phyloP scores from a whole-genome alignment of 2,329 filamentous ascomycete species.

The Neonectria ditissima region DNA sequence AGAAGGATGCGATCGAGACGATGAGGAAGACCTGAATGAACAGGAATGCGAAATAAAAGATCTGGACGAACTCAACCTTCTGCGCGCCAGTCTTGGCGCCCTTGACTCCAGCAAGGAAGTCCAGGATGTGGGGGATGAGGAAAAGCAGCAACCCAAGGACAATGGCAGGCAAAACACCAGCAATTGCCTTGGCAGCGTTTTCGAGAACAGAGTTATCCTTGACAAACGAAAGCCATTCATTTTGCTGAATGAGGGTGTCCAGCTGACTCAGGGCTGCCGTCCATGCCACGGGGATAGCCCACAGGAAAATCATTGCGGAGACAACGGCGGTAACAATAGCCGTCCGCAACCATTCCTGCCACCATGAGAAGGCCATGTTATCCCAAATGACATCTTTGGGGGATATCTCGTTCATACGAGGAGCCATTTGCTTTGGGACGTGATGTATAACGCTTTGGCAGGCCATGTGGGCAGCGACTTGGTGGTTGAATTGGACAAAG shows the following conservation, averaged over 20 bases:
- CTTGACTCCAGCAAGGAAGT: slow-evolving; percentile 77
- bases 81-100: slow-evolving; percentile 87
- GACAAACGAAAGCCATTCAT: slow-evolving; percentile 79
- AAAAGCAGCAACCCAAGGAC: slow-evolving; percentile 82
- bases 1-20: slow-evolving; percentile 84
- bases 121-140: slow-evolving; percentile 84
- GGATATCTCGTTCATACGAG: slow-evolving; percentile 91
- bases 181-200: slow-evolving; percentile 72
- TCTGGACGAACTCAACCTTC: slow-evolving; percentile 85
- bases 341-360: slow-evolving; percentile 84
- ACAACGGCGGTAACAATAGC: slow-evolving; percentile 74
- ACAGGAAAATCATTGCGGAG: slow-evolving; percentile 82
- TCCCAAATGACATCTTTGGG: slow-evolving; percentile 96
- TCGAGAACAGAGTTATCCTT: slow-evolving; percentile 68
- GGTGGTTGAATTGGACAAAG: slow-evolving; percentile 98
- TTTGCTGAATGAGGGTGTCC: slow-evolving; percentile 72
- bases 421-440: slow-evolving; percentile 91
- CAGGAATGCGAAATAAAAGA: slow-evolving; percentile 92
- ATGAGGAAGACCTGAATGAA: slow-evolving; percentile 96
- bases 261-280: slow-evolving; percentile 87
- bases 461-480: slow-evolving; percentile 97
- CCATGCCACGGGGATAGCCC: slow-evolving; percentile 91
- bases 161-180: slow-evolving; percentile 86
- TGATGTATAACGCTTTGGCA: slow-evolving; percentile 94
- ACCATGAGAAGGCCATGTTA: slow-evolving; percentile 97